phyloP scores from a whole-genome alignment of 2,329 filamentous ascomycete genomes.

The Nemania sp. region DNA sequence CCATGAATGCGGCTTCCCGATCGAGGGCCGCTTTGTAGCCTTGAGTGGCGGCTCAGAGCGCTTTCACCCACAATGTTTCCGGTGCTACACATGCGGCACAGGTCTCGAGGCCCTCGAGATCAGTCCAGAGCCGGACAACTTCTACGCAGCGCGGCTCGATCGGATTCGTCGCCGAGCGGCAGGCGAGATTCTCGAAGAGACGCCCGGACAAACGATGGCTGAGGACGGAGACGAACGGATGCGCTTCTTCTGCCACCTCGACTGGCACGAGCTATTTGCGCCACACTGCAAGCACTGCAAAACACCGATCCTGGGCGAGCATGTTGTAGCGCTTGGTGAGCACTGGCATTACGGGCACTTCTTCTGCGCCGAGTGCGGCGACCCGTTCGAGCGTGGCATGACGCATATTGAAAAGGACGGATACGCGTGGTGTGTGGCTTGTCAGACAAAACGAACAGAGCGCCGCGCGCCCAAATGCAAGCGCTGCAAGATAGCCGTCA shows the following conservation, averaged over 20 bases:
- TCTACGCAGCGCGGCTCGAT: conserved; percentile 77
- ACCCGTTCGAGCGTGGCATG: conserved; percentile 82
- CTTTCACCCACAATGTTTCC: conserved; percentile 95
- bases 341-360: conserved; percentile 99
- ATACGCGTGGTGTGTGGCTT: conserved; percentile 95
- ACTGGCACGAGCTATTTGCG: conserved; percentile 95
- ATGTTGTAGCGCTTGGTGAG: conserved; percentile 91
- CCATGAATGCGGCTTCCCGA: conserved; percentile 84
- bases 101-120: conserved; percentile 95
- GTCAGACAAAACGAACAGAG: conserved; percentile 92
- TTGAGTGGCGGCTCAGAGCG: conserved; percentile 78
- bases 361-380: conserved; percentile 98
- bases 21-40: conserved; percentile 90
- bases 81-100: conserved; percentile 87
- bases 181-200: conserved; percentile 71
- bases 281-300: conserved; percentile 96
- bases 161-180: conserved; percentile 73
- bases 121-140: conserved; percentile 85
- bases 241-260: conserved; percentile 97
- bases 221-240: conserved; percentile 80
- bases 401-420: conserved; percentile 93
- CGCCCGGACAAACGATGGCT: conserved; percentile 71
- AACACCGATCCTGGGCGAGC: conserved; percentile 95
- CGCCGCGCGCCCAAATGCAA: conserved; percentile 88
- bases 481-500: conserved; percentile 84